Evolutionary conservation across 1,139 yeast genomes (phyloP), one percentile per base, ranked within the genome.

Genomic region (Taphrina wiesneri): DNA sequence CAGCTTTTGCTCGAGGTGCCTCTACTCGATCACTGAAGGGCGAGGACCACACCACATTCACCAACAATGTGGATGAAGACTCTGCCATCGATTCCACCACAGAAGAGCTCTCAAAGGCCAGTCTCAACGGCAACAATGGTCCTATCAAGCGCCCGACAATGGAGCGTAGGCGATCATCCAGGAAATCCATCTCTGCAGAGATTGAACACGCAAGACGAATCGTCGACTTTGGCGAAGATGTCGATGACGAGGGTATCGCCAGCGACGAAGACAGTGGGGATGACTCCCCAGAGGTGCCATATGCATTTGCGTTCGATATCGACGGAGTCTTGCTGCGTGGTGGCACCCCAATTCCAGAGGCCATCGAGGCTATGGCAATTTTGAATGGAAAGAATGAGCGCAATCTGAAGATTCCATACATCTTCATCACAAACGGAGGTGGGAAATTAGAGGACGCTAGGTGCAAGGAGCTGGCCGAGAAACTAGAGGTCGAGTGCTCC

Each of bases 361-460:
- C 93, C 0, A 82, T 81, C 28, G 83, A 86, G 70, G 96, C 96
- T 5, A 77, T 89, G 72, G 81, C 80, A 69, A 75, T 87, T 79
- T 80, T 89, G 70, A 85, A 88, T 72, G 96, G 96, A 67, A 85
- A 85, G 54, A 88, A 88, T 79, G 83, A 86, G 54, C 88, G 88
- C 79, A 85, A 87, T 74, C 86, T 88, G 72, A 86, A 84, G 72
- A 91, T 88, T n/a, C 96, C 96, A 2, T 87, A 87, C 73, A 87
- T 89, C 69, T 88, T 87, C 76, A 93, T 89, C 71, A 89, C 96
- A 65, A 89, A 89, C 75, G 96, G 96, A 70, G 96, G 96, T 72
- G 96, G 96, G 66, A 85, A 88, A 74, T 88, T 90, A 7, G 96
- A 89, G 74, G 77, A 80, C 69, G 86, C 83, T 25, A 80, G 96